Evolutionary conservation across 352 stramenopile species (phyloP).

Genomic region (Blastocystis sp.): DNA sequence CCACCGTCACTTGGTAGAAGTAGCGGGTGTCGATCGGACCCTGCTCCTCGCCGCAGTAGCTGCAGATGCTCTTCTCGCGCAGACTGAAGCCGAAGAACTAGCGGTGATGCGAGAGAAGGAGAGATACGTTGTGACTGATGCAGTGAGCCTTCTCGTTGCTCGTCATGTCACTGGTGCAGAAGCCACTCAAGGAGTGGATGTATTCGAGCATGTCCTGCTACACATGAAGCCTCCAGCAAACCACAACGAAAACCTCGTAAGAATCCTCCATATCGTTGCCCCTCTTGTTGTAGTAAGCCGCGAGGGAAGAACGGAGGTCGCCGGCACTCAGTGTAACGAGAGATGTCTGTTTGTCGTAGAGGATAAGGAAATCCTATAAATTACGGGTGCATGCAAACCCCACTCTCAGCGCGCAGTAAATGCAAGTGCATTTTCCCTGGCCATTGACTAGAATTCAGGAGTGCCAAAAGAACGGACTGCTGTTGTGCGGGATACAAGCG

Average conservation of each 20-base stretch:
- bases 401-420: slow-evolving; percentile 53
- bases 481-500: slow-evolving; percentile 54
- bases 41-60: slow-evolving; percentile 58
- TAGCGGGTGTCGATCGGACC: neutral
- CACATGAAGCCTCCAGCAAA: neutral
- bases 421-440: slow-evolving; percentile 33
- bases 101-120: neutral
- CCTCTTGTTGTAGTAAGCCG: slow-evolving; percentile 27
- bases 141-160: neutral
- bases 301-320: slow-evolving; percentile 15
- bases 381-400: no score
- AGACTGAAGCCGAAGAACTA: slow-evolving; percentile 63
- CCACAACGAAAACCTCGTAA: slow-evolving; percentile 47
- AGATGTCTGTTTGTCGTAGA: slow-evolving; percentile 41
- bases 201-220: slow-evolving; percentile 64
- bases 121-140: slow-evolving; percentile 38
- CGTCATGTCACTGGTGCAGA: slow-evolving; percentile 1
- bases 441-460: slow-evolving; percentile 50
- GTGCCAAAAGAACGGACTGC: slow-evolving; percentile 3
- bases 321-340: slow-evolving; percentile 45
- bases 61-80: slow-evolving; percentile 60
- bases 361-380: slow-evolving; percentile 34
- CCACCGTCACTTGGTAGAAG: slow-evolving; percentile 58
- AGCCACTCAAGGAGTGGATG: slow-evolving; percentile 39
- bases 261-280: slow-evolving; percentile 55